Percentiles rank a stretch among this genome's conserved stretches.
phyloP scores from a whole-genome alignment of 2,329 filamentous ascomycete genomes.

The Cladosporium sp. region DNA sequence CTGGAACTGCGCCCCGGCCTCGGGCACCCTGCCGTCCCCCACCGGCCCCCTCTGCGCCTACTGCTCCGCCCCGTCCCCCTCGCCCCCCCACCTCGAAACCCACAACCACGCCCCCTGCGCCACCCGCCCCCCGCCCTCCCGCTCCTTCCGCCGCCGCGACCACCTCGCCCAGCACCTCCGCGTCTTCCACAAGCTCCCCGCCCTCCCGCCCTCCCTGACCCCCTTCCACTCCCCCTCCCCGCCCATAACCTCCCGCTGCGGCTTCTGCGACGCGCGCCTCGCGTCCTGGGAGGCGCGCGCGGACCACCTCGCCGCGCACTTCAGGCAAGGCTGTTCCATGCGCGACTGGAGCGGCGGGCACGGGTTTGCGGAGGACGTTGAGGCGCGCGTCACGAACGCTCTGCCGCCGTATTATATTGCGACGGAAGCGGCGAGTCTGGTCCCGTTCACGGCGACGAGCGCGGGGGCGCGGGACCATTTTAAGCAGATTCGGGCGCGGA shows the following conservation, averaged over 20 bases:
- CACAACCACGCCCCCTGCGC: slow-evolving; percentile 4
- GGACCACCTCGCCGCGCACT: slow-evolving; percentile 6
- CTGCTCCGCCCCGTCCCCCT: background rate
- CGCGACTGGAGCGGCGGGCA: slow-evolving; percentile 5
- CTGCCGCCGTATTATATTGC: slow-evolving; percentile 5
- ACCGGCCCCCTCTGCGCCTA: background rate
- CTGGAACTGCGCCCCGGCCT: background rate
- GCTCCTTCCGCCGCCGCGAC: slow-evolving; percentile 5
- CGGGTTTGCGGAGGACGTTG: slow-evolving; percentile 1
- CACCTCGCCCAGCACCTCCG: slow-evolving; percentile 9
- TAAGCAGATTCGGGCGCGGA: background rate
- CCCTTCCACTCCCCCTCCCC: background rate
- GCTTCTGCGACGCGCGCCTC: slow-evolving; percentile 3
- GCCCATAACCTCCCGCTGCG: background rate
- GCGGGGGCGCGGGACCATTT: slow-evolving; percentile 6
- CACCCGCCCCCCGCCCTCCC: background rate
- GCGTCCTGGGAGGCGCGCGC: slow-evolving; percentile 4
- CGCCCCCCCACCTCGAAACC: background rate
- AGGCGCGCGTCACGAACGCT: slow-evolving; percentile 5
- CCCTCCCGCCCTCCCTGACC: background rate
- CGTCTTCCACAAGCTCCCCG: slow-evolving; percentile 1
- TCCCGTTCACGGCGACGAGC: slow-evolving; percentile 7
- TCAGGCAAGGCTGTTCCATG: slow-evolving; percentile 3
- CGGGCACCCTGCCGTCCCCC: background rate
- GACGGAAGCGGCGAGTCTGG: slow-evolving; percentile 1